Evolutionary conservation across 2,329 filamentous ascomycete species (phyloP).

Genomic region (Chrysoporthe deuterocubensis): DNA sequence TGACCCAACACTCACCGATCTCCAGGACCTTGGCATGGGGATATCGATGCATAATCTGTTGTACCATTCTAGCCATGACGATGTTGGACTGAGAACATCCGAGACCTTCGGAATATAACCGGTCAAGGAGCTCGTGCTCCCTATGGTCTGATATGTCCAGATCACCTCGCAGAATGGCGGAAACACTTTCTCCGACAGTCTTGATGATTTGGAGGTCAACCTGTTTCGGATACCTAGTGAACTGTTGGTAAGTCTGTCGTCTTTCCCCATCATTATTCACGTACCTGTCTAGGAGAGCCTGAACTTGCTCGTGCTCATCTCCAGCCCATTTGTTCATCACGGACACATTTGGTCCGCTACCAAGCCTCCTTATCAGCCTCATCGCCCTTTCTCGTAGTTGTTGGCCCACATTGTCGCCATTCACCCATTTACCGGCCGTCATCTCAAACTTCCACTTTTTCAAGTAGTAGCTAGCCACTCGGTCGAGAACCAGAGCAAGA

Average conservation of each 20-base stretch:
- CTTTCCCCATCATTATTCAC: too few species aligned
- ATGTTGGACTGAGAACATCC: background rate
- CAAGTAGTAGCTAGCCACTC: background rate
- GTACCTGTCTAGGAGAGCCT: background rate
- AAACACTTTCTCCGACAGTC: background rate
- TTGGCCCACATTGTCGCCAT: background rate
- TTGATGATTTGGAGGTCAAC: background rate
- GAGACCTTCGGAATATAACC: background rate
- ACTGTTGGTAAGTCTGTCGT: too few species aligned
- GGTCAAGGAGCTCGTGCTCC: background rate
- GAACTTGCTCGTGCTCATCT: background rate
- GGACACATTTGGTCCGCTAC: background rate
- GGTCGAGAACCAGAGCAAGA: background rate
- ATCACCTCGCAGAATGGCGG: background rate
- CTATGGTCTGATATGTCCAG: background rate
- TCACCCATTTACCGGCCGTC: background rate
- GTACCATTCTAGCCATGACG: background rate
- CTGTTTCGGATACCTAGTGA: background rate
- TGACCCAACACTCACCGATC: slow-evolving; percentile 26
- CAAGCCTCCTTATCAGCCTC: background rate
- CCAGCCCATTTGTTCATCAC: background rate
- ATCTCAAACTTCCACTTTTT: background rate
- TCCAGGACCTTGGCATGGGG: slow-evolving; percentile 10
- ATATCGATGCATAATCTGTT: background rate
- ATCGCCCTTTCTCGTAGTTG: background rate